phyloP scores from a whole-genome alignment of 2,329 filamentous ascomycete species.

The Penicillium verrucosum region DNA sequence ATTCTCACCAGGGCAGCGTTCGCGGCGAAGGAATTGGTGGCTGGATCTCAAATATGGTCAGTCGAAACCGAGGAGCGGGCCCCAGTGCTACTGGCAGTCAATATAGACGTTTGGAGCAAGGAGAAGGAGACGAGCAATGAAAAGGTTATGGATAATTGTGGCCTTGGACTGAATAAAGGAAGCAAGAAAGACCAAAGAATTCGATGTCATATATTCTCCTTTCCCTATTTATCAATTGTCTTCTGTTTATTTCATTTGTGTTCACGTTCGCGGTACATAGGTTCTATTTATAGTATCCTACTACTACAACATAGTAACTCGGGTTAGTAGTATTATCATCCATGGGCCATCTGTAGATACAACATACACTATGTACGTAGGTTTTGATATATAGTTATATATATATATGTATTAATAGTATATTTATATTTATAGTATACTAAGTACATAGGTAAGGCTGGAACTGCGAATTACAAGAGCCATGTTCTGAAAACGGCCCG shows the following conservation, averaged over 20 bases:
- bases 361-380: too few species aligned
- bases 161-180: not conserved
- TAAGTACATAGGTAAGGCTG: not conserved
- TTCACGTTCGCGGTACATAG: not conserved
- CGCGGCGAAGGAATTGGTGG: constrained; percentile 59
- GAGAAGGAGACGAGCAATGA: constrained; percentile 34
- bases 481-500: constrained; percentile 22
- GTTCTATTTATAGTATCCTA: too few species aligned
- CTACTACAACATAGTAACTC: too few species aligned
- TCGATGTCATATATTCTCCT: not conserved
- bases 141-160: not conserved
- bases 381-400: not conserved
- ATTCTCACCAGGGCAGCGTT: constrained; percentile 33
- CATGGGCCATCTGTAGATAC: not conserved
- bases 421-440: not conserved
- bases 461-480: constrained; percentile 1
- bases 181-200: not conserved
- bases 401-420: not conserved
- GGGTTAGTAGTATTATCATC: not conserved
- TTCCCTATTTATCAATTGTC: not conserved
- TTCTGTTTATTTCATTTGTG: not conserved
- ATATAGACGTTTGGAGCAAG: constrained; percentile 47
- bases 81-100: constrained; percentile 42
- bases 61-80: constrained; percentile 43
- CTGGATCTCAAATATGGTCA: constrained; percentile 68